Evolutionary conservation across 257 asterid genomes (phyloP), one percentile per base, ranked within the genome.

Genomic region (Penstemon barbatus): DNA sequence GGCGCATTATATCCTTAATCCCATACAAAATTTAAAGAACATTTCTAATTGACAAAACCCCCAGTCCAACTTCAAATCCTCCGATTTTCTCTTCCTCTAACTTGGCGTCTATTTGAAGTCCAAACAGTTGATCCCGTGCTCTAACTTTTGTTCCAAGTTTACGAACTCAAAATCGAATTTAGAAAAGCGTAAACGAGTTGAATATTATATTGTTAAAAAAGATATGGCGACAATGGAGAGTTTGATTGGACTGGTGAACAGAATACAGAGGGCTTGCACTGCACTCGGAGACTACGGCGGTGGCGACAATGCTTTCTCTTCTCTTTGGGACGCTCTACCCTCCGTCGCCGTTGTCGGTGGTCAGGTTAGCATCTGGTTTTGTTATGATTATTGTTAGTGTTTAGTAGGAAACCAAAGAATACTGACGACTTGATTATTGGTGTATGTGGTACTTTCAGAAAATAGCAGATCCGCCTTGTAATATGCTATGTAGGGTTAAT

Each of bases 291-390:
- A 92, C 55, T 82, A 86, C 79, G 97, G 98, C 15, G 97, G 93
- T 46, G 87, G 74, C 56, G 87, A 86, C 18, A 76, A 81, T 56
- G 78, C 92, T 3, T 88, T 90, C 70, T 87, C 96, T 39, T 92
- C 98, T 66, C 95, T 92, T 0, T 92, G 97, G 96, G 96, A 92
- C 52, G 95, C 95, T 57, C 84, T 92, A 13, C 98, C 98, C 50
- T 83, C 98, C 42, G 97, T 92, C 68, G 96, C 98, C 56, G 98
- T 89, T 41, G 97, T 92, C 57, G 98, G 98, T 41, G 97, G 97
- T 54, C 96, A 89, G 97, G 97, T 89, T 60, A 56, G 7, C 54
- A 9, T 37, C 43, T 55, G 2, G 33, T 25, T 25, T 45, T 4
- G 19, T 45, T 62, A 5, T 12, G 8, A 2, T 59, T 58, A 1